phyloP scores from a whole-genome alignment of 2,329 filamentous ascomycete genomes.

The Neofusicoccum umdonicola region DNA sequence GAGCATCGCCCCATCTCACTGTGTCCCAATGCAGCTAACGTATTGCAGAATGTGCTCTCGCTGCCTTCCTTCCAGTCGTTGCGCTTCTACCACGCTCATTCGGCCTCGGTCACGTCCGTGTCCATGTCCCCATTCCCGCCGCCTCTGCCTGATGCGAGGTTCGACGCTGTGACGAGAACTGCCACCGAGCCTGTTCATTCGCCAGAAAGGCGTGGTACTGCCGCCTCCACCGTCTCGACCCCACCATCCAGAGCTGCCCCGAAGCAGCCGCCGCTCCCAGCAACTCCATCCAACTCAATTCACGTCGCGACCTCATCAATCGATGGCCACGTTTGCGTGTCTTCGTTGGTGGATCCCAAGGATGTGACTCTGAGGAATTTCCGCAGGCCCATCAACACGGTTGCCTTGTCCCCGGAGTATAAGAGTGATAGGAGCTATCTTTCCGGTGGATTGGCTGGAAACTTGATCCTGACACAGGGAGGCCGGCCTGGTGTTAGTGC shows the following conservation, averaged over 20 bases:
- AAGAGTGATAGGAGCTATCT: constrained; percentile 85
- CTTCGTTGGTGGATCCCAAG: constrained; percentile 80
- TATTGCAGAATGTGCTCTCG: constrained; percentile 72
- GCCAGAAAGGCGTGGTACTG: constrained; percentile 37
- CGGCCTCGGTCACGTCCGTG: constrained; percentile 83
- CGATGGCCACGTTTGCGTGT: constrained; percentile 92
- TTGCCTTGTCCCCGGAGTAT: constrained; percentile 93
- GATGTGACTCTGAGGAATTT: constrained; percentile 93
- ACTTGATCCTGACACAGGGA: constrained; percentile 80
- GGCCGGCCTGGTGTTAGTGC: constrained; percentile 73
- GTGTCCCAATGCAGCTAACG: neutral
- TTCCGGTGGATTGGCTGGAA: constrained; percentile 85
- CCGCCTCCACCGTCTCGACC: constrained; percentile 29
- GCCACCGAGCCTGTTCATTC: constrained; percentile 34
- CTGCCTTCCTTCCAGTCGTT: constrained; percentile 78
- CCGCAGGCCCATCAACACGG: constrained; percentile 84
- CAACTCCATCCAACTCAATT: constrained; percentile 83
- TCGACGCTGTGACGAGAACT: constrained; percentile 21
- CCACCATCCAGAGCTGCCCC: constrained; percentile 51
- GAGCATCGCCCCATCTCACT: constrained; percentile 41
- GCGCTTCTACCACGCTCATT: constrained; percentile 87
- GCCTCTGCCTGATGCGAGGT: constrained; percentile 45
- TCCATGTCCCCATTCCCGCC: constrained; percentile 86
- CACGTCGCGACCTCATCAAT: constrained; percentile 92
- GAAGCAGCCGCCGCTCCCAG: constrained; percentile 64